phyloP scores from a whole-genome alignment of 1,139 yeast species.

The Candida pseudoviswanathii region DNA sequence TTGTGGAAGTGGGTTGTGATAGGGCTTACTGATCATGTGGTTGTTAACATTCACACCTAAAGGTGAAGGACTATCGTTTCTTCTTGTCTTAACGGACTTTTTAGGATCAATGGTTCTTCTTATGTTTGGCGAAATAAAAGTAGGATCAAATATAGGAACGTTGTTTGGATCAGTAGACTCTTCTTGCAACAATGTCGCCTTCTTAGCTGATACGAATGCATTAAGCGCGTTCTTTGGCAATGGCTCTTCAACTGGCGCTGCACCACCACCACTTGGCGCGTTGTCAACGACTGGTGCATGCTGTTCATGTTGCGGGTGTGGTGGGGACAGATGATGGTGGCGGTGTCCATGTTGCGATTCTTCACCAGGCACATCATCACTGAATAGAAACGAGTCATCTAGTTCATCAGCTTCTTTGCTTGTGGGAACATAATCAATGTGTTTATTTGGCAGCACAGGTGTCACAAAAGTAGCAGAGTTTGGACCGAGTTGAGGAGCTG shows the following conservation, averaged over 20 bases:
- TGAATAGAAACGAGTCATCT: slow-evolving; percentile 67
- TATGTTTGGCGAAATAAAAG: slow-evolving; percentile 52
- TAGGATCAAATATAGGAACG: slow-evolving; percentile 49
- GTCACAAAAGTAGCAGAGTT: slow-evolving; percentile 14
- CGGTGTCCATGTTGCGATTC: slow-evolving; percentile 9
- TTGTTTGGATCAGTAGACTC: slow-evolving; percentile 24
- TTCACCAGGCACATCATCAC: slow-evolving; percentile 54
- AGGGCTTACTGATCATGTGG: slow-evolving; percentile 11
- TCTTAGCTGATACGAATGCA: slow-evolving; percentile 60
- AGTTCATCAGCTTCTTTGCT: slow-evolving; percentile 31
- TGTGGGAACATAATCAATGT: slow-evolving; percentile 27
- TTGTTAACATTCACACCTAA: slow-evolving; percentile 15
- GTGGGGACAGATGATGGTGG: not conserved
- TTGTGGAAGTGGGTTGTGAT: slow-evolving; percentile 10
- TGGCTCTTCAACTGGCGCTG: not conserved
- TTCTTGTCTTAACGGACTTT: slow-evolving; percentile 58
- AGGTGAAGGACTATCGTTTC: slow-evolving; percentile 37
- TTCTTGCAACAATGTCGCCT: slow-evolving; percentile 53
- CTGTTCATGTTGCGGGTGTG: slow-evolving; percentile 10
- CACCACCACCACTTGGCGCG: no score
- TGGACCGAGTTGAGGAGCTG: slow-evolving; percentile 9
- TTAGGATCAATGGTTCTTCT: slow-evolving; percentile 59
- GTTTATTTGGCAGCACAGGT: slow-evolving; percentile 16
- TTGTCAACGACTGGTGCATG: not conserved
- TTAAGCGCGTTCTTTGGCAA: slow-evolving; percentile 15